phyloP scores from a whole-genome alignment of 257 asterid genomes.

The Ehretia macrophylla region DNA sequence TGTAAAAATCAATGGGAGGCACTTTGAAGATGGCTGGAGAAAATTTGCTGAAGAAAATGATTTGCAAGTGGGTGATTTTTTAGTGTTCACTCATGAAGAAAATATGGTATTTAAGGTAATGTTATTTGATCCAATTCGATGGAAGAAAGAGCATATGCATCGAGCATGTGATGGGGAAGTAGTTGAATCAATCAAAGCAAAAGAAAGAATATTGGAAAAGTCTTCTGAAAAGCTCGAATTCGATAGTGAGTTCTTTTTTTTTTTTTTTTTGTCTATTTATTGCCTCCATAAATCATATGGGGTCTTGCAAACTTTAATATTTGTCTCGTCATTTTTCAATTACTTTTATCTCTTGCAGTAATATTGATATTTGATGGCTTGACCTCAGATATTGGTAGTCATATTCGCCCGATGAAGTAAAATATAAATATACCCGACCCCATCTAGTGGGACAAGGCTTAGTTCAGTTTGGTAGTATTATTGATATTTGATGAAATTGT shows the following conservation, averaged over 20 bases:
- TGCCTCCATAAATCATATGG: neutral
- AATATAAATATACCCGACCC: too few species aligned
- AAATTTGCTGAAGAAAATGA: slow-evolving; percentile 7
- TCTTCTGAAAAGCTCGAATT: neutral
- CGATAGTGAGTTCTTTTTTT: neutral
- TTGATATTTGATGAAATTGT: too few species aligned
- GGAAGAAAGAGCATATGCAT: neutral
- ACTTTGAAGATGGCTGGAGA: slow-evolving; percentile 14
- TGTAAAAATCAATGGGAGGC: slow-evolving; percentile 9
- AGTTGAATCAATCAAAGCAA: neutral
- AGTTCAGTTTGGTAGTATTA: too few species aligned
- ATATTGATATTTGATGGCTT: too few species aligned
- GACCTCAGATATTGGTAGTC: too few species aligned
- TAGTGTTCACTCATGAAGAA: slow-evolving; percentile 21
- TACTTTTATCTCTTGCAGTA: too few species aligned
- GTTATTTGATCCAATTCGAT: slow-evolving; percentile 4
- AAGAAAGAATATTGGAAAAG: neutral
- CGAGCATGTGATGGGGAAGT: too few species aligned
- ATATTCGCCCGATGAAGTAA: too few species aligned
- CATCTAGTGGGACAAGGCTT: too few species aligned
- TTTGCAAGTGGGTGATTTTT: slow-evolving; percentile 15
- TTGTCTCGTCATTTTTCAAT: too few species aligned
- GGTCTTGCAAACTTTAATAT: too few species aligned
- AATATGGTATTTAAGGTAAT: slow-evolving; percentile 14
- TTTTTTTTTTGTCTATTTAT: slow-evolving; percentile 10